Base-by-base conservation (phyloP, 2,329 filamentous ascomycete genomes). In the Neocucurbitaria cava region DNA sequence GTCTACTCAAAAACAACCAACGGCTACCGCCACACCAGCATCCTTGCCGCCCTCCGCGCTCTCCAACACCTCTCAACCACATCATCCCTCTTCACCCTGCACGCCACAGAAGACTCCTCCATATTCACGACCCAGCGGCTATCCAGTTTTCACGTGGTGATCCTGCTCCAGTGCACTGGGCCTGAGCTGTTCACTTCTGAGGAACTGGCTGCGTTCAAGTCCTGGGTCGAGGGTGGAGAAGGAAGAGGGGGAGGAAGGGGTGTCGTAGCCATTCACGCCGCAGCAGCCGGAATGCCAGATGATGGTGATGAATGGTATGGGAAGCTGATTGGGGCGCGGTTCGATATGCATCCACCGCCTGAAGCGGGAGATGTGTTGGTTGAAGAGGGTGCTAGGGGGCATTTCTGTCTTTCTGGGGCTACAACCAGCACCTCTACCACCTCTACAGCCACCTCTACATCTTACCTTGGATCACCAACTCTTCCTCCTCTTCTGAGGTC, bases 1-100 rank as follows among this genome's bases (percentile, higher is more conserved):
- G 36, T 71, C 43, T 71, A n/a, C n/a, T 71, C 57, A 66, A 59
- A 48, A 70, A 69, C n/a, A 48, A 70, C 68, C 23, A 46, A 58
- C 8, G 59, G 54, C 35, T 71, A 71, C 56, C 66, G 68, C n/a
- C 69, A 71, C 41, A 46, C 46, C 23, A 71, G 65, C 23, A 71
- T 73, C 5, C 52, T 62, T 2, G 40, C 63, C 2, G 61, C 55
- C 17, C 61, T 70, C 17, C 7, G 41, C 13, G 46, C 60, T 10
- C 43, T 70, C 17, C 46, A 51, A 20, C 28, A 48, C 13, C 56
- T 67, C 18, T 50, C 58, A 13, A 38, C 10, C 3, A 18, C 33
- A 7, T 59, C 44, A 1, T 47, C 43, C 0, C 18, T 46, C 46
- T 61, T 70, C 38, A 54, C 23, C 15, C 28, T 66, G 10, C 48